Conservation (phyloP, 2,329 filamentous ascomycete genomes). For the Catunica adiposa region DNA sequence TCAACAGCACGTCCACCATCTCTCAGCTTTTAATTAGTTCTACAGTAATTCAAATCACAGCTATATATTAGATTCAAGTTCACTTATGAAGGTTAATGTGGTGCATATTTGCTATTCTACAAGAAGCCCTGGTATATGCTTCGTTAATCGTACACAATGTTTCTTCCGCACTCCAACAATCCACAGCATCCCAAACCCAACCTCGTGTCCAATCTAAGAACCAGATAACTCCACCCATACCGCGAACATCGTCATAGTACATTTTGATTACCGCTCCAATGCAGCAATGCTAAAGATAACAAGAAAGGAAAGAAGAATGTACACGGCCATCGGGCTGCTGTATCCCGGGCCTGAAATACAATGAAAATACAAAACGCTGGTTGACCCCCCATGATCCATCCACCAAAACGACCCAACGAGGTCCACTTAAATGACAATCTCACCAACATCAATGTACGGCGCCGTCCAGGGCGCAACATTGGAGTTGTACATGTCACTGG, state of each 20-base stretch:
- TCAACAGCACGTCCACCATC: conserved; percentile 1
- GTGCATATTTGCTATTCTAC: conserved; percentile 14
- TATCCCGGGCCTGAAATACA: conserved; percentile 6
- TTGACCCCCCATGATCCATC: neutral
- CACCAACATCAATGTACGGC: conserved; percentile 52
- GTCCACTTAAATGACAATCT: conserved; percentile 36
- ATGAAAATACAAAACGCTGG: neutral
- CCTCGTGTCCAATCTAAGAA: neutral
- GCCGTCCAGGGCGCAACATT: conserved; percentile 48
- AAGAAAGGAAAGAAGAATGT: conserved; percentile 11
- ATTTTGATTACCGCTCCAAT: conserved; percentile 1
- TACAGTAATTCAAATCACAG: neutral
- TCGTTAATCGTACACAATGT: conserved; percentile 14
- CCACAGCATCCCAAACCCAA: neutral
- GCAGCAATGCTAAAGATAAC: neutral
- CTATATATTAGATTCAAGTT: neutral
- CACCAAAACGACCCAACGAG: neutral
- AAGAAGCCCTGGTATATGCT: conserved; percentile 14
- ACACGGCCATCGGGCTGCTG: conserved; percentile 7
- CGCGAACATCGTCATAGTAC: conserved; percentile 3
- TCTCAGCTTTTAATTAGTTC: neutral
- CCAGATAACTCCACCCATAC: neutral
- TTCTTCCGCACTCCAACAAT: neutral
- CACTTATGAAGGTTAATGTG: conserved; percentile 6
- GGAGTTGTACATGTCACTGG: conserved; percentile 51